Percentiles rank a stretch among this genome's conserved stretches.
phyloP scores from a whole-genome alignment of 1,139 yeast species.

The Kurtzmaniella quercitrusa region DNA sequence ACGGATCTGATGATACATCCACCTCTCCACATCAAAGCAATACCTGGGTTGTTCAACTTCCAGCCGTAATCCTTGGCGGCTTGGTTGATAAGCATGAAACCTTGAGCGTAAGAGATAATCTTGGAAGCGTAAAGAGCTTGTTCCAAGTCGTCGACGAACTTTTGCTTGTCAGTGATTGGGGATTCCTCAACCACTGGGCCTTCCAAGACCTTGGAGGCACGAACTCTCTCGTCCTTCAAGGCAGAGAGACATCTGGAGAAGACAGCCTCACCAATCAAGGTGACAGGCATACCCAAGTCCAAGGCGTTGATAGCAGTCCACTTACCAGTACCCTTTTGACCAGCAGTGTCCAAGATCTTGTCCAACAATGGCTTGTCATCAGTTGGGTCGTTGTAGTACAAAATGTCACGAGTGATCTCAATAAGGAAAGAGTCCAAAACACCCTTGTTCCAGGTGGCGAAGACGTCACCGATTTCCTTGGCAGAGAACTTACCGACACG shows the following conservation, averaged over 20 bases:
- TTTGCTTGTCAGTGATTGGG: constrained; percentile 66
- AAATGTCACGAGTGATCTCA: constrained; percentile 94
- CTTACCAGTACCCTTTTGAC: constrained; percentile 99
- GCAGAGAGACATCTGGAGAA: constrained; percentile 96
- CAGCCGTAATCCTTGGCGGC: constrained; percentile 97
- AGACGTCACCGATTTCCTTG: constrained; percentile 92
- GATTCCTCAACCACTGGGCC: constrained; percentile 68
- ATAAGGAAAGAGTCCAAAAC: constrained; percentile 95
- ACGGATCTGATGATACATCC: constrained; percentile 99
- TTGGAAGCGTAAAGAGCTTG: constrained; percentile 98
- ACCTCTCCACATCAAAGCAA: constrained; percentile 99
- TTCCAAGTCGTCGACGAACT: constrained; percentile 90
- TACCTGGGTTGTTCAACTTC: constrained; percentile 97
- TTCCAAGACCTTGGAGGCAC: constrained; percentile 71
- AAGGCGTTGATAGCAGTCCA: constrained; percentile 99
- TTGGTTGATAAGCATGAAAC: constrained; percentile 98
- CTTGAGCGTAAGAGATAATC: constrained; percentile 98
- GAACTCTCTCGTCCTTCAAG: constrained; percentile 82
- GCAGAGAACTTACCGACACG: constrained; percentile 87
- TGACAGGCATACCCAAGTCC: constrained; percentile 97
- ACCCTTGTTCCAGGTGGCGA: constrained; percentile 93
- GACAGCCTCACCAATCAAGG: constrained; percentile 98
- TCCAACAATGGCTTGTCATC: constrained; percentile 93
- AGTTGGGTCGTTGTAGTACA: constrained; percentile 77
- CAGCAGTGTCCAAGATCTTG: constrained; percentile 95